Conservation (phyloP, 495 filamentous ascomycete genomes). For the Aspergillus coremiiformis region DNA sequence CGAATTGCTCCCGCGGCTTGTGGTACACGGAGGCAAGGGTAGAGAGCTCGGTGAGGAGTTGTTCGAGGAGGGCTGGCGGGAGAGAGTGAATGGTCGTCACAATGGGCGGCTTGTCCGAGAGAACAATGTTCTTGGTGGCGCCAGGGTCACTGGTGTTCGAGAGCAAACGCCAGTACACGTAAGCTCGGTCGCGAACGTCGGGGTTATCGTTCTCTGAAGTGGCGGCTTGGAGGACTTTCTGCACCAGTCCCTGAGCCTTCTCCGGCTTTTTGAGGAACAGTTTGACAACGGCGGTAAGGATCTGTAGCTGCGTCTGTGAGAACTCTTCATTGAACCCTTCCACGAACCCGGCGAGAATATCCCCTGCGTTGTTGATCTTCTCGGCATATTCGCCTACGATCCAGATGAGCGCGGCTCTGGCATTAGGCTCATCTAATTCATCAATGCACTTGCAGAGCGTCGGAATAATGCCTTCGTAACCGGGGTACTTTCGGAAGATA, state of each 20-base stretch:
- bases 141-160: constrained; percentile 75
- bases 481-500: constrained; percentile 94
- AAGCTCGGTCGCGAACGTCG: constrained; percentile 91
- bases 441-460: constrained; percentile 95
- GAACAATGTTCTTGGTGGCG: constrained; percentile 80
- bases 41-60: constrained; percentile 83
- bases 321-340: constrained; percentile 92
- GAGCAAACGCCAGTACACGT: constrained; percentile 97
- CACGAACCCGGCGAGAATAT: constrained; percentile 79
- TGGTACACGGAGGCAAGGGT: constrained; percentile 98
- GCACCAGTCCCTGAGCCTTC: constrained; percentile 84
- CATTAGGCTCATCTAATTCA: constrained; percentile 91
- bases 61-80: constrained; percentile 73
- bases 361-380: constrained; percentile 95
- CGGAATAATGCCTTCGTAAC: constrained; percentile 96
- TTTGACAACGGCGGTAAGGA: constrained; percentile 93
- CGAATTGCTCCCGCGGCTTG: constrained; percentile 93
- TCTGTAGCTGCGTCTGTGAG: constrained; percentile 86
- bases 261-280: constrained; percentile 95
- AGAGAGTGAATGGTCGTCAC: constrained; percentile 86
- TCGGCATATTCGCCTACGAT: constrained; percentile 98
- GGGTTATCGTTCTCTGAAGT: constrained; percentile 96
- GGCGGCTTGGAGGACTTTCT: constrained; percentile 85
- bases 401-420: constrained; percentile 89
- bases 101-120: constrained; percentile 91